A percentile compares a stretch with the other conserved stretches of the same genome.
phyloP scores from a whole-genome alignment of 208 protist species.

The Leptomonas seymouri region DNA sequence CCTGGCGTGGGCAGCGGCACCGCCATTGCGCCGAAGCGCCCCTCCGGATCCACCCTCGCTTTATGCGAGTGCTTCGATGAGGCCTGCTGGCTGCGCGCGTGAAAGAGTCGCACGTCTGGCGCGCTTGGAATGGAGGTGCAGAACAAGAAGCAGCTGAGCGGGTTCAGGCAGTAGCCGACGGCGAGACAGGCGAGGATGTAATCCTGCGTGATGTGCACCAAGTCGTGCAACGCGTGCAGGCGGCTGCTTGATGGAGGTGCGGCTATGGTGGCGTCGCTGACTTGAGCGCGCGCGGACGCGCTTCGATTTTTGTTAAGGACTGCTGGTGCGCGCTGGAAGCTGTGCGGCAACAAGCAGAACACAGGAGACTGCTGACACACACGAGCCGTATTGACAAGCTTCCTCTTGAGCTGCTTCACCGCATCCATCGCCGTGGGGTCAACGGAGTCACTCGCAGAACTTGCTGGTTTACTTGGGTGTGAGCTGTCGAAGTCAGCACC shows the following conservation, averaged over 20 bases:
- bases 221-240: constrained; percentile 14
- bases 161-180: constrained; percentile 41
- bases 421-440: not conserved
- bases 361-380: constrained; percentile 28
- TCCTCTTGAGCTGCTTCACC: constrained; percentile 6
- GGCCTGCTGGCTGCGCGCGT: not conserved
- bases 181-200: constrained; percentile 64
- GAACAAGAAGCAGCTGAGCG: constrained; percentile 69
- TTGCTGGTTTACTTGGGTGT: too few relatives aligned
- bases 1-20: not conserved
- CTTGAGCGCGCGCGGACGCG: not conserved
- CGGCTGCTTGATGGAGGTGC: not conserved
- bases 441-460: too few relatives aligned
- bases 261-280: not conserved
- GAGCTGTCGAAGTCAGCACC: too few relatives aligned
- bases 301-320: not conserved
- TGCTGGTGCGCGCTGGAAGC: constrained; percentile 26
- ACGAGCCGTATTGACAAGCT: constrained; percentile 11
- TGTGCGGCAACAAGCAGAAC: constrained; percentile 40
- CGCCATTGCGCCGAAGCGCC: not conserved
- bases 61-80: not conserved
- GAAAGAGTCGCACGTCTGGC: constrained; percentile 38
- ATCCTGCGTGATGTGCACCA: constrained; percentile 40
- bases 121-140: constrained; percentile 43
- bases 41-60: not conserved